These are phyloP conservation scores for Nemania sp. DNA, from an alignment of 2,329 filamentous ascomycete species.

Conservation along the genomic window DNA sequence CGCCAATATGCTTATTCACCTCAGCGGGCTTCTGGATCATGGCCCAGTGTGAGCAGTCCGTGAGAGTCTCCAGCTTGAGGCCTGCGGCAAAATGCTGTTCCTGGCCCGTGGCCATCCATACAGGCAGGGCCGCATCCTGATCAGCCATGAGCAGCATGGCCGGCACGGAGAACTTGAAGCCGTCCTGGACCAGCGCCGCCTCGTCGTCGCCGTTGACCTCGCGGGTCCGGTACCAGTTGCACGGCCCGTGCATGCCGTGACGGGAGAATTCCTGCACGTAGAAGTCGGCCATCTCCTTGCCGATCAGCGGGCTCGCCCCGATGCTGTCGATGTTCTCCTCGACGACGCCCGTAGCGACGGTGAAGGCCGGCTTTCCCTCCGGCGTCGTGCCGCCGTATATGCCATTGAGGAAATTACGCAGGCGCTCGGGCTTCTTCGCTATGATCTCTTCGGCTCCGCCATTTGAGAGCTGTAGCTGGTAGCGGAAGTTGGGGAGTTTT, in stretches of 20 bases:
- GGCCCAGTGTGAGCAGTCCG: slow-evolving; percentile 76
- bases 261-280: slow-evolving; percentile 74
- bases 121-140: slow-evolving; percentile 72
- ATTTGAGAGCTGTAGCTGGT: slow-evolving; percentile 80
- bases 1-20: slow-evolving; percentile 68
- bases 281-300: slow-evolving; percentile 71
- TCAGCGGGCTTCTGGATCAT: slow-evolving; percentile 72
- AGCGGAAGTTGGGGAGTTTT: slow-evolving; percentile 70
- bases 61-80: slow-evolving; percentile 63
- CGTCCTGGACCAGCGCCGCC: slow-evolving; percentile 59
- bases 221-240: slow-evolving; percentile 85
- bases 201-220: slow-evolving; percentile 80
- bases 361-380: slow-evolving; percentile 61
- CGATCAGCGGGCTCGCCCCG: slow-evolving; percentile 61
- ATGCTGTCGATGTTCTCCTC: slow-evolving; percentile 65
- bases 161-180: slow-evolving; percentile 64
- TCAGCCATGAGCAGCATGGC: slow-evolving; percentile 75
- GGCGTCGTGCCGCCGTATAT: slow-evolving; percentile 69
- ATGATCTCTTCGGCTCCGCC: slow-evolving; percentile 65
- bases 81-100: slow-evolving; percentile 63
- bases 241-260: slow-evolving; percentile 74
- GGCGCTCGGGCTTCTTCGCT: slow-evolving; percentile 55
- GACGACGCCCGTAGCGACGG: slow-evolving; percentile 62
- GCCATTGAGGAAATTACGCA: slow-evolving; percentile 70
- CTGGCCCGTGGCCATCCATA: slow-evolving; percentile 73